Evolutionary conservation across 2,329 filamentous ascomycete genomes (phyloP), one percentile per base, ranked within the genome.

Genomic region (Penicillium sp.): DNA sequence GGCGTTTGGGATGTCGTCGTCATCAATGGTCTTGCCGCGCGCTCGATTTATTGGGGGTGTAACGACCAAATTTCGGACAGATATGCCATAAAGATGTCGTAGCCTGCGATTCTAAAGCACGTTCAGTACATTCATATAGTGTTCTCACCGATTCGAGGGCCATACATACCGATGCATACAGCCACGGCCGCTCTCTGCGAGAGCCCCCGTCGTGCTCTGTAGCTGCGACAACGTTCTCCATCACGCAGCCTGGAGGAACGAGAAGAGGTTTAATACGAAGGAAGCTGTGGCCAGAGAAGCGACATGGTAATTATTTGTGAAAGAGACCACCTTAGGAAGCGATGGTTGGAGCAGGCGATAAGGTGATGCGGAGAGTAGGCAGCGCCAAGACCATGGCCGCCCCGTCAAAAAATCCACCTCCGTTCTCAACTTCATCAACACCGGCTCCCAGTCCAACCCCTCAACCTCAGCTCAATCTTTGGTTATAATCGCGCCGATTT

Each of bases 81-180:
- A 93, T 66, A 98, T 86, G 64, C 91, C 92, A 67, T 91, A 88
- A 4, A 97, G 83, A 79, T 97, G 93, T 54, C 93, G 88, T 53
- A 98, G 82, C 73, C 89, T 92, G 72, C 92, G 90, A 74, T 96
- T 97, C 82, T 95, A 66, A 31, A 25, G 31, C 3, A 23, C 27
- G 59, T 67, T 44, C 45, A 70, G 70, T 31, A 9, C n/a, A 13
- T 25, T n/a, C 14, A 14, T 5, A 16, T 23, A 14, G 11, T 45
- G 25, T 13, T 51, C 19, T 42, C 39, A 14, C 23, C 6, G 10
- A 43, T 27, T 27, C 5, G 53, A 14, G 31, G 14, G 21, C 59
- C 68, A 52, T 75, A 83, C 81, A 52, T 75, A 83, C 81, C 70
- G 76, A 81, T 66, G 82, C 75, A 63, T 83, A 78, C 43, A 84